Base-by-base conservation (phyloP, 2,329 filamentous ascomycete species). In the Alternaria brassicae region DNA sequence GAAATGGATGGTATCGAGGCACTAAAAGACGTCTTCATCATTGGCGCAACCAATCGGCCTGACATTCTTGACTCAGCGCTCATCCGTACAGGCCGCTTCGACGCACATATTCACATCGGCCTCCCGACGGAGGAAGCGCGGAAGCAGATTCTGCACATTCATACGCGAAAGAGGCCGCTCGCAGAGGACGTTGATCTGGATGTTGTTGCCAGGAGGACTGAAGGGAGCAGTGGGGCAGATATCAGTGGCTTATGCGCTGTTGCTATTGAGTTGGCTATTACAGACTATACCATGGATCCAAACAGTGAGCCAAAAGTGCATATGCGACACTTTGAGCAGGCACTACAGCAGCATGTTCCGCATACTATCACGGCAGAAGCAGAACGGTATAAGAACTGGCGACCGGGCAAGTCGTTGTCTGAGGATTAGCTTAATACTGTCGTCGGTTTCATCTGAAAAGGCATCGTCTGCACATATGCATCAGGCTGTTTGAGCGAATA, bases 1-100 rank as follows among this genome's bases (percentile, higher is more conserved):
- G 94, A 97, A 75, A 96, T 98, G 90, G 94, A 97, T 73, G 94
- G 94, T 45, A 96, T 97, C 67, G 92, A 97, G 77, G 84, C 89
- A 37, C 83, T 96, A 19, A 89, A 89, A 54, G 91, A 91, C 57
- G 93, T 98, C 0, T 86, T 96, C 59, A 89, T 97, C 13, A 86
- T 98, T 17, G 94, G 92, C 0, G 94, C 94, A 2, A 98, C 94
- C 0, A 98, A 98, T 79, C 88, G 92, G 53, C 94, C 94, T 0
- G 91, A 96, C 70, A 85, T 89, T 2, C 85, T 98, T 19, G 94
- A 98, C 73, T 87, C 91, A 1, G 94, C 94, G 1, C 84, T 98
- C 32, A 86, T 97, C 73, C 87, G 94, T 1, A 91, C 92, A 0
- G 94, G 94, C 1, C 86, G 94, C 27, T 91, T 98, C 76, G 92